Base-by-base conservation (phyloP, 176 grass and related monocot species). In the Puccinellia tenuiflora region DNA sequence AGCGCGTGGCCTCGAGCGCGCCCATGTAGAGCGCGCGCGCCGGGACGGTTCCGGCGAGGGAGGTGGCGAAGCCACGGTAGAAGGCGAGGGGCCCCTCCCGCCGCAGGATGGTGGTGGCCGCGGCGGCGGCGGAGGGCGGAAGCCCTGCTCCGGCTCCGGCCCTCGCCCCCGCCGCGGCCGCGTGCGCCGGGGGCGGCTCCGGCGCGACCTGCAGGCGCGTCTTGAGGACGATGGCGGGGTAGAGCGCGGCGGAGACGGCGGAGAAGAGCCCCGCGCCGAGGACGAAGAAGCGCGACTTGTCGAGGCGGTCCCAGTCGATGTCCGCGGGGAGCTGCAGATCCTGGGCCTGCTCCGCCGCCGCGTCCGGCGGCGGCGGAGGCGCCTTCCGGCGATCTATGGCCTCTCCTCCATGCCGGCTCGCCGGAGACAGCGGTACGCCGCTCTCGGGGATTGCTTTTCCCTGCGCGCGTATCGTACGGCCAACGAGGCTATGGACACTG, bases 11-110 rank as follows among this genome's bases (percentile, higher is more conserved):
- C 86, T 96, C 90, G 20, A 91, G 93, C 48, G 88, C 86, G 21
- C 85, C n/a, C 93, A 93, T 96, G 90, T 93, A 96, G 46, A 96
- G 93, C 28, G 88, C 88, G 70, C 93, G 90, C 9, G 93, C 90
- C 0, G 90, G 93, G 71, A 96, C 85, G 33, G 93, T 96, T 28
- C 90, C 93, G 0, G 83, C 90, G 10, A 92, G 86, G 37, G 90
- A 96, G 35, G 93, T 93, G 42, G 86, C 88, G 65, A 96, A 93
- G 72, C 90, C 84, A 4, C 90, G 88, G 83, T 96, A 96, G 86
- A 96, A 96, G 83, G 90, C 88, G 50, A 89, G 90, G 1, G 88
- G 73, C 0, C 90, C 90, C 83, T 96, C 93, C 40, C 66, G 83
- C 1, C 86, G 83, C 57, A 96, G 84, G 66, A 96, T 96, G 52